Evolutionary conservation across 2,329 filamentous ascomycete genomes (phyloP), one percentile per base, ranked within the genome.

Genomic region (Fusarium vanettenii): DNA sequence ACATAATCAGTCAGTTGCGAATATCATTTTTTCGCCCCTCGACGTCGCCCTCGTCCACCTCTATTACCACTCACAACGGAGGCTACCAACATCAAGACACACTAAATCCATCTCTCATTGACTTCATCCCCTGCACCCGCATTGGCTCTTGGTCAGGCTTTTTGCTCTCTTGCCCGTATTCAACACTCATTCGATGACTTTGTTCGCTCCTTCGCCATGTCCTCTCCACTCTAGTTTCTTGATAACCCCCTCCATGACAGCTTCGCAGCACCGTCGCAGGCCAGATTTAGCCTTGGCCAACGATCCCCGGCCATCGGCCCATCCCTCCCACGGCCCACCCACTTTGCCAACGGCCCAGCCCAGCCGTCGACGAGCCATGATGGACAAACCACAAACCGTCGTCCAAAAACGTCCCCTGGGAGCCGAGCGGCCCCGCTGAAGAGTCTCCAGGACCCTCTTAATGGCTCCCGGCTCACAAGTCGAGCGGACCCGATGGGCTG

Each of bases 241-340:
- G 74, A 70, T 73, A 71, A 56, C 39, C 48, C 48, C 62, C 39
- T 67, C 60, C 72, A 64, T 67, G 59, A 57, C 69, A 41, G 62
- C 61, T 43, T 45, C 45, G 66, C 33, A 60, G 64, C 22, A 45
- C 43, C 31, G 48, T 73, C 65, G 61, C 37, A 68, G 57, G 22
- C 68, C 69, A 68, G 67, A 68, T 67, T 71, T 69, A 71, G 71
- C 60, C 71, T 77, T 73, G 67, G 61, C 60, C 59, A 67, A 70
- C 41, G 61, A 64, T 64, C 64, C 64, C 60, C 63, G 67, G 73
- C 65, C 73, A 70, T 73, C 77, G 73, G 76, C 72, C 73, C 75
- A 78, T 76, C 69, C 68, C 77, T 76, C 70, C 73, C 72, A 78
- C 39, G 70, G 59, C 65, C 76, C 77, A 78, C 76, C 76, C 77